These are phyloP conservation scores for Protea cynaroides DNA, from an alignment of 164 flowering plant genomes.

Conservation along the genomic window DNA sequence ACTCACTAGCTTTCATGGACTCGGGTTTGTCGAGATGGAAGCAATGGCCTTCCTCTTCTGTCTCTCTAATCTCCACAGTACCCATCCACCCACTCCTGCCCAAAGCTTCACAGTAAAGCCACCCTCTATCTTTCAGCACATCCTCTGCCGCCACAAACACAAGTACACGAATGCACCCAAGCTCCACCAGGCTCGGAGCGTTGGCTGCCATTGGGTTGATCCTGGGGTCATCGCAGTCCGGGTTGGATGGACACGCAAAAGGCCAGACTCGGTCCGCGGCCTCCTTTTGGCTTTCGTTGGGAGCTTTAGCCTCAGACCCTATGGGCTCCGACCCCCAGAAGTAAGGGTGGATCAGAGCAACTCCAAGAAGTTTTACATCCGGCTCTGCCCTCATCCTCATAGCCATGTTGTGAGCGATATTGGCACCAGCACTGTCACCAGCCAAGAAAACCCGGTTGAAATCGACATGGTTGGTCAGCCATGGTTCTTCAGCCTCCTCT, in stretches of 20 bases:
- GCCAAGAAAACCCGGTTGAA: constrained; percentile 23
- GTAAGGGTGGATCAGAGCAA: constrained; percentile 28
- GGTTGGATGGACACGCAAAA: constrained; percentile 33
- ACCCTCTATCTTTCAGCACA: constrained; percentile 39
- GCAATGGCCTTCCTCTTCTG: constrained; percentile 41
- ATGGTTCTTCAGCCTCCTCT: constrained; percentile 18
- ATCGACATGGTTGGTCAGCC: constrained; percentile 29
- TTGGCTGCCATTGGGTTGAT: constrained; percentile 46
- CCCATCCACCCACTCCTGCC: constrained; percentile 45
- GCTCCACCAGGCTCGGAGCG: constrained; percentile 22
- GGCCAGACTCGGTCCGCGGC: constrained; percentile 42
- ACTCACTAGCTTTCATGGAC: constrained; percentile 29
- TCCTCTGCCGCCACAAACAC: constrained; percentile 52
- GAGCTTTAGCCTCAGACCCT: constrained; percentile 12
- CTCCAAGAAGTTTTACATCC: constrained; percentile 13
- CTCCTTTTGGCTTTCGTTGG: background rate
- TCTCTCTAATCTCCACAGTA: constrained; percentile 40
- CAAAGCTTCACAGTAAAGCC: constrained; percentile 36
- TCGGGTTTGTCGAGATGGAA: constrained; percentile 39
- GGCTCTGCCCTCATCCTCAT: constrained; percentile 17
- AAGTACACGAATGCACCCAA: constrained; percentile 37
- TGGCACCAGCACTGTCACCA: constrained; percentile 40
- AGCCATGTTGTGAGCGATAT: constrained; percentile 30
- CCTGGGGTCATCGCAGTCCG: constrained; percentile 45
- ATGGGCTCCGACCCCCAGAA: constrained; percentile 24